These are phyloP conservation scores for Penicillium rolfsii DNA, from an alignment of 2,329 filamentous ascomycete species.

Conservation along the genomic window DNA sequence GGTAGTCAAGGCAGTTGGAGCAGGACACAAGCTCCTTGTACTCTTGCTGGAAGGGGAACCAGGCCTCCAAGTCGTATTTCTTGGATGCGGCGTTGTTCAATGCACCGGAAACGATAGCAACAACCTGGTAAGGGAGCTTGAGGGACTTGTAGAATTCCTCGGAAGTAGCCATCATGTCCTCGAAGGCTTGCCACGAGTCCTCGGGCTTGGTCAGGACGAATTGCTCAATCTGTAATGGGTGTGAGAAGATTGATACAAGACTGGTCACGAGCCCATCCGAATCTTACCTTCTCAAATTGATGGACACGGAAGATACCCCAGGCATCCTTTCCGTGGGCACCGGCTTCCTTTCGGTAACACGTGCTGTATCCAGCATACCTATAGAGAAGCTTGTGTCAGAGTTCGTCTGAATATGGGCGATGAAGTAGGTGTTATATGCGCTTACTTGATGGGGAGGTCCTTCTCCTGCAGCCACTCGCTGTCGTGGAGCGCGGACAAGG, in stretches of 20 bases:
- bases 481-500: slow-evolving; percentile 87
- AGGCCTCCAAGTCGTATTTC: slow-evolving; percentile 95
- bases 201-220: slow-evolving; percentile 82
- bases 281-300: slow-evolving; percentile 84
- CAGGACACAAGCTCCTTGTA: slow-evolving; percentile 98
- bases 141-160: slow-evolving; percentile 96
- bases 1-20: slow-evolving; percentile 98
- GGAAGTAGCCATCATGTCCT: slow-evolving; percentile 86
- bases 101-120: slow-evolving; percentile 94
- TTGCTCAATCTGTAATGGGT: slow-evolving; percentile 66
- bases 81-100: slow-evolving; percentile 87
- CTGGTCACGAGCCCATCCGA: background rate
- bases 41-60: slow-evolving; percentile 94
- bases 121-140: slow-evolving; percentile 84
- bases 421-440: background rate
- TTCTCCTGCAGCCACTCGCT: slow-evolving; percentile 88
- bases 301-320: slow-evolving; percentile 99
- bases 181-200: slow-evolving; percentile 89
- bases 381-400: slow-evolving; percentile 14
- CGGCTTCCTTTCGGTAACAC: slow-evolving; percentile 94
- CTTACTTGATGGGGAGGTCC: slow-evolving; percentile 83
- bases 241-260: slow-evolving; percentile 10
- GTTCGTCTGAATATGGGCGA: background rate
- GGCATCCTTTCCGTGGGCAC: slow-evolving; percentile 86
- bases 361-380: slow-evolving; percentile 86